A percentile compares a stretch with the other conserved stretches of the same genome.
Evolutionary conservation across 2,329 filamentous ascomycete species (phyloP).

Genomic region (Fusarium xylarioides): DNA sequence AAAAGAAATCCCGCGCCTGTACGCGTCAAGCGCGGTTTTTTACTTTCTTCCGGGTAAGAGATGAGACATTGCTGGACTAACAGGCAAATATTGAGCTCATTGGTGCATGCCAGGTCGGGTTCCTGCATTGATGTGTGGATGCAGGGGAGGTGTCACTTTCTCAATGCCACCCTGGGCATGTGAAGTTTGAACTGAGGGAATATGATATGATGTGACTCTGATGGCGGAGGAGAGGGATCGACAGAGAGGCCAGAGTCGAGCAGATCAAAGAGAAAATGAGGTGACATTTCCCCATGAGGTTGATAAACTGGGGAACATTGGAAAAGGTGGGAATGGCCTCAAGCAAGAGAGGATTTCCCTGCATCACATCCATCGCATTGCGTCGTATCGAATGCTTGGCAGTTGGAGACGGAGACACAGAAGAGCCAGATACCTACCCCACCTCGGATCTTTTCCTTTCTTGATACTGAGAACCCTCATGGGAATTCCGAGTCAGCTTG

Average conservation of each 20-base stretch:
- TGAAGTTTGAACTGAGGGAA: constrained; percentile 8
- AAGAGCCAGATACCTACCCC: neutral
- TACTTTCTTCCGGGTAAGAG: neutral
- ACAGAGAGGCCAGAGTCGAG: neutral
- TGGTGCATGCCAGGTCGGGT: constrained; percentile 29
- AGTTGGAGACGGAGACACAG: neutral
- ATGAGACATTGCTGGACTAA: neutral
- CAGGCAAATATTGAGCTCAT: constrained; percentile 1
- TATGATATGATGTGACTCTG: constrained; percentile 10
- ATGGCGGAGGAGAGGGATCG: constrained; percentile 11
- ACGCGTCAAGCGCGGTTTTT: constrained; percentile 13
- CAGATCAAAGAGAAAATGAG: neutral
- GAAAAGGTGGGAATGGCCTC: constrained; percentile 29
- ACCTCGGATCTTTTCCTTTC: constrained; percentile 1
- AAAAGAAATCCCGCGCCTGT: neutral
- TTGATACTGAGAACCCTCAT: neutral
- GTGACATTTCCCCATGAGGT: constrained; percentile 2
- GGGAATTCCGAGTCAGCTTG: neutral
- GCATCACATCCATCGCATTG: constrained; percentile 9
- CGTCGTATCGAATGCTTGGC: neutral
- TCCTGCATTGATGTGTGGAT: constrained; percentile 39
- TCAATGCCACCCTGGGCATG: constrained; percentile 1
- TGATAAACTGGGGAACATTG: neutral
- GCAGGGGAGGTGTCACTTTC: constrained; percentile 30
- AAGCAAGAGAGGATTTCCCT: neutral